Conservation (phyloP, 2,329 filamentous ascomycete species). For the Beauveria scarabaeidicola region DNA sequence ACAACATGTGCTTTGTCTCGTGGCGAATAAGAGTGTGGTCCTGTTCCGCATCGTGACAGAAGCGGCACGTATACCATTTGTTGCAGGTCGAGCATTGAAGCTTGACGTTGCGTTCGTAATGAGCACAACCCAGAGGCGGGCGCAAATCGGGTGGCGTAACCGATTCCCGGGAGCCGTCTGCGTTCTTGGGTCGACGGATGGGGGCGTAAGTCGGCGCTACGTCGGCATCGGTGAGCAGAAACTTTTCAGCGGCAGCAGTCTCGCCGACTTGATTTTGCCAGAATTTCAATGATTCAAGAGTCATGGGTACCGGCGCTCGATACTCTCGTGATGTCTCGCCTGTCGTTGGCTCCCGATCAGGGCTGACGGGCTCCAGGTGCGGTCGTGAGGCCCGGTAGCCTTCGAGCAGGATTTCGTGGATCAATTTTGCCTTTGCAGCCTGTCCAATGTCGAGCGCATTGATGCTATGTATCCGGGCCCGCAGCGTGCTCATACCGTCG, state of each 20-base stretch:
- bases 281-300: constrained; percentile 48
- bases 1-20: constrained; percentile 91
- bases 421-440: constrained; percentile 59
- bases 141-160: constrained; percentile 21
- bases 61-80: constrained; percentile 88
- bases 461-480: constrained; percentile 60
- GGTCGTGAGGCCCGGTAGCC: constrained; percentile 43
- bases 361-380: constrained; percentile 17
- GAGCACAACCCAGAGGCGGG: constrained; percentile 66
- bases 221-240: constrained; percentile 51
- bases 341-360: constrained; percentile 27
- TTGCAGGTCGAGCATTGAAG: constrained; percentile 85
- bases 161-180: constrained; percentile 37
- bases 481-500: constrained; percentile 64
- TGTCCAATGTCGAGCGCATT: constrained; percentile 51
- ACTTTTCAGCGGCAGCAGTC: constrained; percentile 30
- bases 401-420: constrained; percentile 64
- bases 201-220: constrained; percentile 60
- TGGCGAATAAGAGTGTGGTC: constrained; percentile 71
- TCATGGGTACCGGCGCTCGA: constrained; percentile 26
- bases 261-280: constrained; percentile 45
- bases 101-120: constrained; percentile 95
- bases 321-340: constrained; percentile 12
- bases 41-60: constrained; percentile 83
- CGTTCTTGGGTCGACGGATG: constrained; percentile 31